Conservation (phyloP, 352 stramenopile genomes). For the Globisporangium splendens region DNA sequence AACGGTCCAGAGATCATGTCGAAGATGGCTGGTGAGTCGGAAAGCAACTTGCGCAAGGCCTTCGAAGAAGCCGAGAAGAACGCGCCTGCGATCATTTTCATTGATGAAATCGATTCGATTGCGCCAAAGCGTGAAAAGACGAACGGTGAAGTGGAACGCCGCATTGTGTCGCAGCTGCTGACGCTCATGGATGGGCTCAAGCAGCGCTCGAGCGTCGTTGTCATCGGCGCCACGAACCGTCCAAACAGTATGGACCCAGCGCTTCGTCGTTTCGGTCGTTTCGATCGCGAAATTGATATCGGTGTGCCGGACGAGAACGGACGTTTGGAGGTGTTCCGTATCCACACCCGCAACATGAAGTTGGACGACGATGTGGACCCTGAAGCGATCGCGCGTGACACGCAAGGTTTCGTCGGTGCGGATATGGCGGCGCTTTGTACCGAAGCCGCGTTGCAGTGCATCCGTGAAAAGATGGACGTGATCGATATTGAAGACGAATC, state of each 20-base stretch:
- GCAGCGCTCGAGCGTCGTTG: slow-evolving; percentile 92
- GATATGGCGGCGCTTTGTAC: slow-evolving; percentile 99
- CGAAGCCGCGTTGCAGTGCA: slow-evolving; percentile 98
- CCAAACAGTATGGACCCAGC: slow-evolving; percentile 98
- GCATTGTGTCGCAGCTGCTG: slow-evolving; percentile 98
- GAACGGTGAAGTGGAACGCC: slow-evolving; percentile 98
- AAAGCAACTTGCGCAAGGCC: slow-evolving; percentile 94
- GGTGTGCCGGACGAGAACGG: slow-evolving; percentile 99
- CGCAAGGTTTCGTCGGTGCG: slow-evolving; percentile 98
- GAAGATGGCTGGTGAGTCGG: slow-evolving; percentile 94
- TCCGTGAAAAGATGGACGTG: slow-evolving; percentile 99
- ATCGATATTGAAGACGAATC: slow-evolving; percentile 99
- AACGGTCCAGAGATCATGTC: slow-evolving; percentile 99
- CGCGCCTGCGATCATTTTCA: slow-evolving; percentile 99
- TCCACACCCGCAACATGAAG: slow-evolving; percentile 99
- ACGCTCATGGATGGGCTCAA: slow-evolving; percentile 99
- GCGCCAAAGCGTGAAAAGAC: slow-evolving; percentile 99
- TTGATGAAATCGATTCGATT: slow-evolving; percentile 99
- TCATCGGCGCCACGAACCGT: slow-evolving; percentile 99
- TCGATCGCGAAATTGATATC: slow-evolving; percentile 99
- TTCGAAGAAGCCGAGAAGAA: slow-evolving; percentile 99
- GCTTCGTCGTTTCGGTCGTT: slow-evolving; percentile 97
- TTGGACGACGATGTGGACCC: slow-evolving; percentile 98
- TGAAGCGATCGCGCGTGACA: slow-evolving; percentile 96
- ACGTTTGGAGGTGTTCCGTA: slow-evolving; percentile 98